Base-by-base conservation (phyloP, 768 basidiomycete genomes). In the Auriscalpium orientale region DNA sequence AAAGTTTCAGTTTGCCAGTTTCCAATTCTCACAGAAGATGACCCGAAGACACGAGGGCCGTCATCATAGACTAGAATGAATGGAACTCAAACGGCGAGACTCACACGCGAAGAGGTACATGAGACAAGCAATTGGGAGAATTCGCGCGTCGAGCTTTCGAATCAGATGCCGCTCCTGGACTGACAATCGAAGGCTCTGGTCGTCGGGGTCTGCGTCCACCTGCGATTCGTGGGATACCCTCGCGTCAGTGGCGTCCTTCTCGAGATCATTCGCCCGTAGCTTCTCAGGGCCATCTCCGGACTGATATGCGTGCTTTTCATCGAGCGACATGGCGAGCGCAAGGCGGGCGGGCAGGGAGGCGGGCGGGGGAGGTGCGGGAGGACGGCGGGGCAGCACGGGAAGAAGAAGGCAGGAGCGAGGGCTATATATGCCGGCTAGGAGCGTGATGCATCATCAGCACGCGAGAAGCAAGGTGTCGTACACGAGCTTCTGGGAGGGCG, bases 21-120 rank as follows among this genome's bases (percentile, higher is more conserved):
- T 28, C 28, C 28, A 28, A 28, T 28, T 28, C 28, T 7, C 28
- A 28, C 28, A 28, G 28, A 28, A 28, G 28, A 28, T 28, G 28
- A 28, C 5, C 28, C 28, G 28, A 28, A 28, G 28, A 28, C 7
- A 28, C 28, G 28, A 28, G 28, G 28, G 28, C 28, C 28, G 28
- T 28, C 28, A 28, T n/a, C 28, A 28, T 28, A 28, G 28, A 28
- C 28, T 28, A 28, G 28, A 28, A 28, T 28, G 28, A 28, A 28
- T 28, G 28, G 7, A 28, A 28, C 28, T 28, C 28, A 28, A 15
- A 33, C 51, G 16, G 37, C 36, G 49, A 44, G 47, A 78, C 84
- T 67, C 56, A 86, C 87, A 89, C 34, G 87, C 85, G 67, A 85
- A 89, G 28, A 89, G 74, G 61, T 89, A 89, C 44, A 89, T 76